Conservation (phyloP, 106 monocot species). For the Dendrobium huoshanense region DNA sequence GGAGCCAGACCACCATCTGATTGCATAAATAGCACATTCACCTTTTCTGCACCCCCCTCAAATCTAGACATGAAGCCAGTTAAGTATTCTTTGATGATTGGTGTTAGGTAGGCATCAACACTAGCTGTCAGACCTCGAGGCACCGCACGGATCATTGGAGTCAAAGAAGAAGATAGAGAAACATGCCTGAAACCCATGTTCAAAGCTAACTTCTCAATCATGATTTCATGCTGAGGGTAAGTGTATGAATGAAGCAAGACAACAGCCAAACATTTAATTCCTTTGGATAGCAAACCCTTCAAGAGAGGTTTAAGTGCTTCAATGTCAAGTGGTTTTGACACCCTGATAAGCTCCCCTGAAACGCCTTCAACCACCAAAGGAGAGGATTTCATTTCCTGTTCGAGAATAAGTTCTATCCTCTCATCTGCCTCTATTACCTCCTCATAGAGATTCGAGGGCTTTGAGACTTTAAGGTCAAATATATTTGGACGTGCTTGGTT, state of each 20-base stretch:
- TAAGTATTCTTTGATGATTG: constrained; percentile 87
- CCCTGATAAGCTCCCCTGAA: constrained; percentile 72
- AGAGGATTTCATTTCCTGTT: constrained; percentile 20
- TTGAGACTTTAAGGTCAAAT: constrained; percentile 79
- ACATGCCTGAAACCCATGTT: constrained; percentile 83
- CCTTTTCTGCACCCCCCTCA: constrained; percentile 50
- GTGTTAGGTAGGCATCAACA: constrained; percentile 92
- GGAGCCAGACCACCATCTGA: constrained; percentile 96
- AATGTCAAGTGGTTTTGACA: constrained; percentile 58
- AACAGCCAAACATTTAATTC: constrained; percentile 81
- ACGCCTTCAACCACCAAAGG: constrained; percentile 46
- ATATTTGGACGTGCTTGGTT: constrained; percentile 91
- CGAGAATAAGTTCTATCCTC: constrained; percentile 67
- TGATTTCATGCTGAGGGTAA: constrained; percentile 75
- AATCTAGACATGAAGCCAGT: constrained; percentile 89
- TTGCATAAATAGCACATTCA: constrained; percentile 97
- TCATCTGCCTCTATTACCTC: constrained; percentile 91
- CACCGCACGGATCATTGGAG: constrained; percentile 93
- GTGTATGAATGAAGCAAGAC: constrained; percentile 95
- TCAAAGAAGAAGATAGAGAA: constrained; percentile 82
- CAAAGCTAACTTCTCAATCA: constrained; percentile 56
- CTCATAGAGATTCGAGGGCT: constrained; percentile 88
- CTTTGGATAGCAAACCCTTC: constrained; percentile 66
- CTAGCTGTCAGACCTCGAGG: constrained; percentile 89
- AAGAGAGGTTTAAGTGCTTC: constrained; percentile 48